A percentile compares a stretch with the other conserved stretches of the same genome.
Evolutionary conservation across 345 rosid genomes (phyloP).

Genomic region (Syzygium aromaticum): DNA sequence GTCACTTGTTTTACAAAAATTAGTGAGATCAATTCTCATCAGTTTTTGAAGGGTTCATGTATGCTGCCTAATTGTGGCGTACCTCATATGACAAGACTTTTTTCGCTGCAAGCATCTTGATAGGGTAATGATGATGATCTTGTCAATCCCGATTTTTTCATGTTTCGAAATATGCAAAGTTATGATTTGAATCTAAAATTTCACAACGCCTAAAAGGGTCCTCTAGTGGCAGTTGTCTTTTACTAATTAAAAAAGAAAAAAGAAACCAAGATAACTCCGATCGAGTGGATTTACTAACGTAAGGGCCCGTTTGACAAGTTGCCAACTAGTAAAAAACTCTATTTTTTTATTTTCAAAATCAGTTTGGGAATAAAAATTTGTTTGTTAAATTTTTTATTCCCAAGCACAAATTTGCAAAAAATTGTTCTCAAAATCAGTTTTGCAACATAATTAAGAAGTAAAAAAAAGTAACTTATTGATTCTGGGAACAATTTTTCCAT

Average conservation of each 20-base stretch:
- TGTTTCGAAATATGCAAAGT: not conserved
- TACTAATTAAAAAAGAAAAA: not conserved
- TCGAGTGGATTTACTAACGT: not conserved
- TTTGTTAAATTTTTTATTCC: no score
- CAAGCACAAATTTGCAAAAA: no score
- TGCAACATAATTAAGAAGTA: no score
- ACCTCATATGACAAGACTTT: not conserved
- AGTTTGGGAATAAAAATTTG: no score
- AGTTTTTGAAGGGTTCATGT: not conserved
- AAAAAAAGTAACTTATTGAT: no score
- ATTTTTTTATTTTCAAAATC: no score
- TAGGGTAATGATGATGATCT: not conserved
- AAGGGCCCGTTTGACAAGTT: no score
- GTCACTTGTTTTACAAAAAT: not conserved
- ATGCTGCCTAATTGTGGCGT: not conserved
- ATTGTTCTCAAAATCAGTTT: no score
- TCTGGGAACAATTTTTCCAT: no score
- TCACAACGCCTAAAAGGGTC: not conserved
- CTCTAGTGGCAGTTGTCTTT: not conserved
- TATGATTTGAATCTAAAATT: not conserved
- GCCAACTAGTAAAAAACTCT: no score
- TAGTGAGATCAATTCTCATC: not conserved
- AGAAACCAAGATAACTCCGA: not conserved
- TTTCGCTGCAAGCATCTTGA: not conserved
- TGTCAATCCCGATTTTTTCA: not conserved